Conservation (phyloP, 2,329 filamentous ascomycete species). For the Myriosclerotinia curreyana region DNA sequence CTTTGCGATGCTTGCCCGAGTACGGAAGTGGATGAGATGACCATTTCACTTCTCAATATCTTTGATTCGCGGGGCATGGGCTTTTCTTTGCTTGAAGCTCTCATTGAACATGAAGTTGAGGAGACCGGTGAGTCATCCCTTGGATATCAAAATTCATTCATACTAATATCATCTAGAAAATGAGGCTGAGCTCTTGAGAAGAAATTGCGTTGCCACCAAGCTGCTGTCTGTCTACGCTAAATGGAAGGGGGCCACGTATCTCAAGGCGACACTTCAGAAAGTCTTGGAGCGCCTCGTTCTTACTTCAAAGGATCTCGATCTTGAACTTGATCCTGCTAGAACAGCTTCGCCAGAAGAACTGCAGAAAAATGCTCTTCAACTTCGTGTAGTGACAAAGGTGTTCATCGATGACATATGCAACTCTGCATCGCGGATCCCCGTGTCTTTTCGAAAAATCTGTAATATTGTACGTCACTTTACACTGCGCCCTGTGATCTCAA, state of each 20-base stretch:
- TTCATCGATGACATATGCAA: constrained; percentile 69
- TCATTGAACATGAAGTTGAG: constrained; percentile 67
- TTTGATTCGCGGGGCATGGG: constrained; percentile 64
- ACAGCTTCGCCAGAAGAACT: constrained; percentile 60
- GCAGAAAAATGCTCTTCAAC: constrained; percentile 62
- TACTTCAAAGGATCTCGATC: constrained; percentile 63
- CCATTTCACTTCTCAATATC: constrained; percentile 65
- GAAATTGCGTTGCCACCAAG: constrained; percentile 69
- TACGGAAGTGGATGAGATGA: constrained; percentile 65
- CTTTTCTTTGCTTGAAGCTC: constrained; percentile 61
- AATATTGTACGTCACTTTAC: constrained; percentile 52
- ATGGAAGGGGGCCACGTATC: constrained; percentile 65
- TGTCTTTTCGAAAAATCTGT: constrained; percentile 65
- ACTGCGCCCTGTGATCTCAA: neutral
- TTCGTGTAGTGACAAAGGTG: constrained; percentile 65
- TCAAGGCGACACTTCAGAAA: constrained; percentile 62
- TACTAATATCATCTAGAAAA: constrained; percentile 48
- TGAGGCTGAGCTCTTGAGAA: constrained; percentile 63
- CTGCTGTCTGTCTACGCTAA: constrained; percentile 70
- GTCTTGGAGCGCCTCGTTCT: constrained; percentile 64
- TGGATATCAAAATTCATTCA: neutral
- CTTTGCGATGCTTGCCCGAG: constrained; percentile 66
- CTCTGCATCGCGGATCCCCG: constrained; percentile 58
- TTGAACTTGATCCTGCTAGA: constrained; percentile 64
- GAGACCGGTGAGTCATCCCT: constrained; percentile 52